Base-by-base conservation (phyloP, 352 stramenopile species). In the Blastocystis sp. region DNA sequence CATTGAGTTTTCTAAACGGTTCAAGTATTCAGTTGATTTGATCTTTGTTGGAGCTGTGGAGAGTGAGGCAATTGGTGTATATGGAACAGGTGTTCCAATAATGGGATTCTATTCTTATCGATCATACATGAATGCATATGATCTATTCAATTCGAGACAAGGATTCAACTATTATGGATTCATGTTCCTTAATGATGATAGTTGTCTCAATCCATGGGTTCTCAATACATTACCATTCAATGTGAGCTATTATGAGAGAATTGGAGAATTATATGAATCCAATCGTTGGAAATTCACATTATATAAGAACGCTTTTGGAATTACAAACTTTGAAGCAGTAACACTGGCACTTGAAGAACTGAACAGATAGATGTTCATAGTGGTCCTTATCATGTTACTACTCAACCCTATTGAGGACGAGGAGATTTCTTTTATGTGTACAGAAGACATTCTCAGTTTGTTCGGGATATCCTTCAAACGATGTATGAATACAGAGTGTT, bases 161-260 rank as follows among this genome's bases (percentile, higher is more conserved):
- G 16, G 0, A 1, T 78, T 39, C 35, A 16, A 11, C 1, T 78
- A 78, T 24, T 29, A n/a, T 14, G 32, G 27, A 1, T 78, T 78
- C 35, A 29, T 78, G 4, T 32, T 78, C 12, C 56, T 78, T 39
- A 78, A 78, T 12, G 66, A 78, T n/a, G 66, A 78, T 11, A 78
- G 66, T 24, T 78, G 59, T 49, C 16, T 78, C 1, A 49, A 78
- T 49, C 66, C 66, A 29, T 11, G 35, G 0, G 56, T 78, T 32
- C 66, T 78, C 16, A 29, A 37, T 12, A 12, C 11, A 21, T 78
- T 59, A 24, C 12, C 16, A 9, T 32, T 78, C 39, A 46, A 16
- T n/a, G 0, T 43, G 66, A 29, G 6, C 27, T 57, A 21, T 14
- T 42, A 19, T 0, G 66, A 78, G 12, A 39, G 42, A 1, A 59